Conservation (phyloP, 805 yeast genomes). For the Kodamaea laetipori region DNA sequence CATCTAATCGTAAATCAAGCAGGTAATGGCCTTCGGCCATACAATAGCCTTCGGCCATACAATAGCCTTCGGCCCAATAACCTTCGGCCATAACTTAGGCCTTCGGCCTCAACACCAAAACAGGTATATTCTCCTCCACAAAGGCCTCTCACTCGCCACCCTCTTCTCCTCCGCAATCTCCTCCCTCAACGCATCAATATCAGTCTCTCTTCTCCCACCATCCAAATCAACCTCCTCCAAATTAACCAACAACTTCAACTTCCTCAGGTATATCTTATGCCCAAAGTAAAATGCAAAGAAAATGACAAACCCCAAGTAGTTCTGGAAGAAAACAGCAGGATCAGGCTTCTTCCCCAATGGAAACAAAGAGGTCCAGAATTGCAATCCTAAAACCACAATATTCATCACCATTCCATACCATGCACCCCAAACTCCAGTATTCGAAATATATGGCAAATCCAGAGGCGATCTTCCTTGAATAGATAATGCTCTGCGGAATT, state of each 20-base stretch:
- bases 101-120: slow-evolving; percentile 23
- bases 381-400: slow-evolving; percentile 31
- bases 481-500: slow-evolving; percentile 29
- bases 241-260: slow-evolving; percentile 11
- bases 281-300: slow-evolving; percentile 17
- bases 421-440: slow-evolving; percentile 46
- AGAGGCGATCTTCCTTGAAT: slow-evolving; percentile 37
- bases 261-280: slow-evolving; percentile 18
- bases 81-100: too few species aligned
- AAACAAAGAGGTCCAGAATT: slow-evolving; percentile 38
- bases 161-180: slow-evolving; percentile 23
- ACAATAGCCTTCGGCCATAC: too few species aligned
- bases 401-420: slow-evolving; percentile 29
- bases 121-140: slow-evolving; percentile 24
- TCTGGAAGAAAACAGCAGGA: slow-evolving; percentile 17
- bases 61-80: too few species aligned
- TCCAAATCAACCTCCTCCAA: slow-evolving; percentile 16
- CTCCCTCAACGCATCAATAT: slow-evolving; percentile 15
- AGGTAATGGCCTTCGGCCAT: too few species aligned
- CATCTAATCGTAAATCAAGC: too few species aligned
- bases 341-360: slow-evolving; percentile 27
- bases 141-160: slow-evolving; percentile 20
- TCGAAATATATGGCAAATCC: slow-evolving; percentile 56
- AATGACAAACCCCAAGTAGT: slow-evolving; percentile 19
- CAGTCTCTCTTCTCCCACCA: slow-evolving; percentile 13